phyloP scores from a whole-genome alignment of 306 rosid genomes.

The Malus fusca region DNA sequence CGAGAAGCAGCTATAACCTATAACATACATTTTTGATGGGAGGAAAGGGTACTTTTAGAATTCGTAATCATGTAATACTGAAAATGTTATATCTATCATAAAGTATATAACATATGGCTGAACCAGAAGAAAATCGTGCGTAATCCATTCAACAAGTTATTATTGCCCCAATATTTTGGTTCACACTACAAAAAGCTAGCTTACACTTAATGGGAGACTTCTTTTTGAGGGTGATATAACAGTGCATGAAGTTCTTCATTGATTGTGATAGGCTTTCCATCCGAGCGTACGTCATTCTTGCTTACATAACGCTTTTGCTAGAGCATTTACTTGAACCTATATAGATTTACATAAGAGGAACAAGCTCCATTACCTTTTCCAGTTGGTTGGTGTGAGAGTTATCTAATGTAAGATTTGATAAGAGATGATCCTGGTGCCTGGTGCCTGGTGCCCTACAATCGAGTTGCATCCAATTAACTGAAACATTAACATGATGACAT shows the following conservation, averaged over 20 bases:
- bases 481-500: neutral
- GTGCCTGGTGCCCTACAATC: neutral
- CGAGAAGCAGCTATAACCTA: neutral
- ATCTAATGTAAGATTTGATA: neutral
- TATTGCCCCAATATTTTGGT: neutral
- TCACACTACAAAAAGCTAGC: neutral
- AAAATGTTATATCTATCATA: neutral
- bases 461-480: conserved; percentile 1
- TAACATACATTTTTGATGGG: neutral
- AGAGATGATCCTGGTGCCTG: neutral
- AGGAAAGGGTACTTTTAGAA: neutral
- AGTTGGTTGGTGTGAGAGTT: neutral
- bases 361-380: neutral
- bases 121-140: neutral
- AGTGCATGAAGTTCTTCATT: neutral
- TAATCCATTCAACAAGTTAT: neutral
- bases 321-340: neutral
- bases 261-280: neutral
- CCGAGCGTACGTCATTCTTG: neutral
- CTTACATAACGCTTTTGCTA: neutral
- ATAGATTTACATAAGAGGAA: neutral
- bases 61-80: neutral
- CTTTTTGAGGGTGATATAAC: neutral
- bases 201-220: neutral
- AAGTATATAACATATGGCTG: neutral